Percentiles rank a stretch among this genome's conserved stretches.
Conservation (phyloP, 768 basidiomycete genomes). For the Mycena latifolia region DNA sequence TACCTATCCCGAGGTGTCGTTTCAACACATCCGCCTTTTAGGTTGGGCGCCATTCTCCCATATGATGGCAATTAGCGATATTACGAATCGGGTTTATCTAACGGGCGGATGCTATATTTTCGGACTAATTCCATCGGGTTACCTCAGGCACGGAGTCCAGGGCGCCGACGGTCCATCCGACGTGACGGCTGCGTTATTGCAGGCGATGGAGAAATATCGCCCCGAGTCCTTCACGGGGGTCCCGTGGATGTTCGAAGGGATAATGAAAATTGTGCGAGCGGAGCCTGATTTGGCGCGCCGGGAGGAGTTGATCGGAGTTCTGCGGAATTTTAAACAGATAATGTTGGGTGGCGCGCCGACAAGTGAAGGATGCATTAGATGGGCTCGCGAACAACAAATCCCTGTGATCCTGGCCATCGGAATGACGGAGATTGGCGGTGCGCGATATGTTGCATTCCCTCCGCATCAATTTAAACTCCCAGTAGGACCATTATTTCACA, state of each 20-base stretch:
- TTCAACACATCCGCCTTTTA: constrained; percentile 42
- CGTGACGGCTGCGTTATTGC: constrained; percentile 41
- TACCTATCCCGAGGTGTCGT: not conserved
- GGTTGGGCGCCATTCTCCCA: constrained; percentile 52
- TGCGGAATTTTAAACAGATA: constrained; percentile 43
- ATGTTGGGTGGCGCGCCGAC: constrained; percentile 47
- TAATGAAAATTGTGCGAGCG: constrained; percentile 40
- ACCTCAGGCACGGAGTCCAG: constrained; percentile 28
- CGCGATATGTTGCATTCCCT: too few relatives aligned
- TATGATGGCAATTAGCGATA: constrained; percentile 44
- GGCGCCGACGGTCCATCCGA: constrained; percentile 37
- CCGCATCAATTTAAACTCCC: too few relatives aligned
- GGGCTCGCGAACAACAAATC: constrained; percentile 43
- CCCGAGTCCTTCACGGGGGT: constrained; percentile 45
- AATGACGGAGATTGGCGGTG: constrained; percentile 52
- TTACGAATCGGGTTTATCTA: constrained; percentile 43
- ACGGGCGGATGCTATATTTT: constrained; percentile 49
- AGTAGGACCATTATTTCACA: constrained; percentile 47
- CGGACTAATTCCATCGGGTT: constrained; percentile 45
- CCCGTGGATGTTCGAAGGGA: constrained; percentile 49
- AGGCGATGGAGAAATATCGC: constrained; percentile 40
- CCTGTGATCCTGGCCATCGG: constrained; percentile 49
- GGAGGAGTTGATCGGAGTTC: constrained; percentile 33
- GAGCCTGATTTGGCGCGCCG: constrained; percentile 38
- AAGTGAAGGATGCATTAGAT: constrained; percentile 43